These are phyloP conservation scores for Corylus americana DNA, from an alignment of 306 rosid genomes.

Conservation along the genomic window DNA sequence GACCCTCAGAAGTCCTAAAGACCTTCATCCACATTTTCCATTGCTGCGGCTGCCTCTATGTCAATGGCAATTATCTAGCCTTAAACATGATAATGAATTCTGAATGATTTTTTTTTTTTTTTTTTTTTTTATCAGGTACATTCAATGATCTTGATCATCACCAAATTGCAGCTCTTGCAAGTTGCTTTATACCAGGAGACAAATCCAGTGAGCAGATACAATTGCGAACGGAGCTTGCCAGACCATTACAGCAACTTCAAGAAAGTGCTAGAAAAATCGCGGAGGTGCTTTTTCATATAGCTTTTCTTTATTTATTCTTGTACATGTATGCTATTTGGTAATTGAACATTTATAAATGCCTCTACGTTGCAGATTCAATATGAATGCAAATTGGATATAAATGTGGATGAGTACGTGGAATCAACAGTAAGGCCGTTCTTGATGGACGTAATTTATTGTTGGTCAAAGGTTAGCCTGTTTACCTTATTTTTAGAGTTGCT, in stretches of 20 bases:
- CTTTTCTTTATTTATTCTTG: constrained; percentile 15
- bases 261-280: constrained; percentile 97
- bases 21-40: not conserved
- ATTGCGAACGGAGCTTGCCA: constrained; percentile 84
- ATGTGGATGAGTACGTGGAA: constrained; percentile 87
- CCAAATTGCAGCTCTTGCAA: constrained; percentile 95
- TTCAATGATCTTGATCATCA: constrained; percentile 95
- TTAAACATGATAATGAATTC: constrained; percentile 2
- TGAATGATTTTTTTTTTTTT: not conserved
- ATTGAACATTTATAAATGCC: constrained; percentile 10
- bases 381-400: constrained; percentile 88
- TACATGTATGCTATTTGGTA: constrained; percentile 4
- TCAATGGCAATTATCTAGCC: not conserved
- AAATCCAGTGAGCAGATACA: constrained; percentile 91
- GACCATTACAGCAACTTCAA: constrained; percentile 95
- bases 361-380: constrained; percentile 76
- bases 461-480: constrained; percentile 86
- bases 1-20: not conserved
- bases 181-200: constrained; percentile 96
- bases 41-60: not conserved
- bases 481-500: not conserved
- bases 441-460: constrained; percentile 95
- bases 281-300: constrained; percentile 56
- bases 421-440: constrained; percentile 93
- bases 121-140: constrained; percentile 55